Base-by-base conservation (phyloP, 495 filamentous ascomycete species). In the Symbiotaphrina buchneri region DNA sequence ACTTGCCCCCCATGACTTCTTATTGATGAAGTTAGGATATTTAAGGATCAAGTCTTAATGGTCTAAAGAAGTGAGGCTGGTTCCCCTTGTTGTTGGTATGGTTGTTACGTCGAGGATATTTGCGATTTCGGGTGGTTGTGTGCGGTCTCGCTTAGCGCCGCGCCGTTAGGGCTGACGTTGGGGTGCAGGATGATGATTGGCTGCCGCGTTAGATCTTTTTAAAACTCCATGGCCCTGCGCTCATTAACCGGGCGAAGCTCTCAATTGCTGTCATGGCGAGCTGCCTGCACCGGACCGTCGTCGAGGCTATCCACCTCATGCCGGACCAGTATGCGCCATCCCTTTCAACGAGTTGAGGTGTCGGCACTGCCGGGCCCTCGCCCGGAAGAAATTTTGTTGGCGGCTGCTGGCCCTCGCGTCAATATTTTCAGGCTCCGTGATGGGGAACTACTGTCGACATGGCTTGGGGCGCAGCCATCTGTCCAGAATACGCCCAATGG, bases 1-100 rank as follows among this genome's bases (percentile, higher is more conserved):
- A 68, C 61, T 75, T 93, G 82, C 84, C 87, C 85, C 87, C 87
- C 87, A 97, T 97, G 62, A 83, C 82, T 91, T 78, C 81, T 87
- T 91, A 61, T 55, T 53, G 47, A 45, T 75, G 81, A 85, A 87
- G 81, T 74, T 63, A 85, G 81, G 81, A 71, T 87, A 50, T 87
- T 91, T 91, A 85, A 91, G 81, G 81, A 71, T 59, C 71, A 69
- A 48, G 47, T 47, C 18, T 30, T 25, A 13, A 25, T 25, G 22
- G 13, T 25, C 22, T 25, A 13, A 25, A 25, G 22, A 8, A 8
- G 22, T 25, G n/a, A n/a, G n/a, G n/a, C n/a, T n/a, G n/a, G n/a
- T 35, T 32, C n/a, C n/a, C 15, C n/a, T 1, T n/a, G 28, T 11
- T n/a, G 28, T 30, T 14, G 32, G 5, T 32, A 26, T 7, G 6